phyloP scores from a whole-genome alignment of 805 yeast genomes.

The Barnettozyma pratensis region DNA sequence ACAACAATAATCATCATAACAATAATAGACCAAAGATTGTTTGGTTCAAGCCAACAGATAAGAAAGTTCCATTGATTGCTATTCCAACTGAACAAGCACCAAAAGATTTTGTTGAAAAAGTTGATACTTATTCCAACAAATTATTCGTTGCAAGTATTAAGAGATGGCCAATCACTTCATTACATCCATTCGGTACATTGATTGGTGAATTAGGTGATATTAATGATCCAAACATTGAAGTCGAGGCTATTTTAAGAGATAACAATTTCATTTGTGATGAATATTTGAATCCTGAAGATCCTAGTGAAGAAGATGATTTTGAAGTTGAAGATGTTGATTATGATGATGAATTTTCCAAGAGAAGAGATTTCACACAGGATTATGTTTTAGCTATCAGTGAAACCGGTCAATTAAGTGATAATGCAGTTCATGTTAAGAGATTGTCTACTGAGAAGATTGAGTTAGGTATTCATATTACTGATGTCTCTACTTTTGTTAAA shows the following conservation, averaged over 20 bases:
- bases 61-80: constrained; percentile 95
- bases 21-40: constrained; percentile 79
- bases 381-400: constrained; percentile 61
- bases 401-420: constrained; percentile 57
- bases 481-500: constrained; percentile 65
- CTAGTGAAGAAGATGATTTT: constrained; percentile 25
- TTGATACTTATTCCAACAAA: constrained; percentile 72
- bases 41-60: constrained; percentile 98
- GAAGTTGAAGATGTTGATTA: constrained; percentile 29
- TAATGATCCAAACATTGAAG: constrained; percentile 71
- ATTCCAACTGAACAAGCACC: constrained; percentile 99
- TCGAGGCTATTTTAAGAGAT: constrained; percentile 85
- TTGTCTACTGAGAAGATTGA: constrained; percentile 58
- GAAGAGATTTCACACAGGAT: constrained; percentile 54
- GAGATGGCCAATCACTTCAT: constrained; percentile 98
- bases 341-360: constrained; percentile 26
- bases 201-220: constrained; percentile 81
- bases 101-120: constrained; percentile 87
- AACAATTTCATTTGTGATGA: constrained; percentile 80
- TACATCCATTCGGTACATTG: constrained; percentile 96
- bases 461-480: constrained; percentile 82
- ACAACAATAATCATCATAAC: constrained; percentile 19
- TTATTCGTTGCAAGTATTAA: constrained; percentile 92
- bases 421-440: constrained; percentile 76
- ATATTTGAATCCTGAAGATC: constrained; percentile 37